Evolutionary conservation across 2,329 filamentous ascomycete species (phyloP).

Genomic region (Clathrospora elynae): DNA sequence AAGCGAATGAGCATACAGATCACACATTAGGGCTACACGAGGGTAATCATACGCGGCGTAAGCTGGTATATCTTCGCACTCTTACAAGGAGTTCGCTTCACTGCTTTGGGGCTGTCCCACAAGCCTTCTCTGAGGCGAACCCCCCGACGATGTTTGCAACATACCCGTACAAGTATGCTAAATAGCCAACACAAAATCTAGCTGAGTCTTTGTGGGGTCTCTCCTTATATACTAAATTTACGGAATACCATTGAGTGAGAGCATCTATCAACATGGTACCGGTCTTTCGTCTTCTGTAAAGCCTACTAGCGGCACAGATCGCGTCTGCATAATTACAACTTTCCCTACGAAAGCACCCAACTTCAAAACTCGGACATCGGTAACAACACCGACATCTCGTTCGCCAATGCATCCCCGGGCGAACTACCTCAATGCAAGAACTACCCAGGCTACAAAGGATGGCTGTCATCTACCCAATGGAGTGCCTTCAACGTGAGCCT

Average conservation of each 20-base stretch:
- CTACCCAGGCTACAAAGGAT: conserved; percentile 32
- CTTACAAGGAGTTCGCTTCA: too few relatives aligned
- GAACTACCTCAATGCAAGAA: conserved; percentile 26
- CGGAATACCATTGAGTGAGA: fast-evolving
- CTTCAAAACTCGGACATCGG: conserved; percentile 26
- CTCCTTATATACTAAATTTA: too few relatives aligned
- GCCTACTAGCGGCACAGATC: conserved; percentile 1
- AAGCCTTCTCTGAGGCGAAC: too few relatives aligned
- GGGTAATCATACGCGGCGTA: too few relatives aligned
- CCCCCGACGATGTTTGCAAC: too few relatives aligned
- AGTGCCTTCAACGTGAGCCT: conserved; percentile 29
- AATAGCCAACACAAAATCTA: too few relatives aligned
- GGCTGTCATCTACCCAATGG: conserved; percentile 33
- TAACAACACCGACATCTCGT: conserved; percentile 30
- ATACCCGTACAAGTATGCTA: too few relatives aligned
- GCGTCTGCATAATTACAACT: conserved; percentile 30
- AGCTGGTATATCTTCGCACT: too few relatives aligned
- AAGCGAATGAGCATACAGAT: too few relatives aligned
- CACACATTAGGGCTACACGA: too few relatives aligned
- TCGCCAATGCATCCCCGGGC: conserved; percentile 19
- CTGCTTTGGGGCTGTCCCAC: too few relatives aligned
- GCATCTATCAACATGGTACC: background rate
- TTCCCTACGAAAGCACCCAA: conserved; percentile 31
- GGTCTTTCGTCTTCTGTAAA: background rate
- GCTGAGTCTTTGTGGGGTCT: too few relatives aligned